Base-by-base conservation (phyloP, 2,329 filamentous ascomycete species). In the Aspergillus sp. region DNA sequence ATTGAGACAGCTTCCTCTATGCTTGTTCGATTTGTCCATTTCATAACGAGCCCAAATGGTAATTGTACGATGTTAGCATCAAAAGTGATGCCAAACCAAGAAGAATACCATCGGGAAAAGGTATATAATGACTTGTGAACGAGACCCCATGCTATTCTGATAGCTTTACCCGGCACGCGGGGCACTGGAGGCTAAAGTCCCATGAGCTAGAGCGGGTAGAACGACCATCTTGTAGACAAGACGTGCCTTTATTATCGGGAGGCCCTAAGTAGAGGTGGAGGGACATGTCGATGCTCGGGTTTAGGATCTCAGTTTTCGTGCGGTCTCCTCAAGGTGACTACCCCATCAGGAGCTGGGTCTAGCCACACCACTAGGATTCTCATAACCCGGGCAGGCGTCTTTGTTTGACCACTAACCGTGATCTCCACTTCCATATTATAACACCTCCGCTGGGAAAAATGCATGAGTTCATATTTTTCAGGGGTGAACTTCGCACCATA, bases 31-130 rank as follows among this genome's bases (percentile, higher is more conserved):
- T 69, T 62, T 9, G 61, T 66, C 63, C 65, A 69, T 59, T 72
- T 70, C 47, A 70, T 48, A 10, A 71, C 49, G 5, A 71, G 59
- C 3, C 65, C 69, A 52, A 72, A 70, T n/a, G 65, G 68, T 5
- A 70, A 58, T 44, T 65, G 52, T 3, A 61, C 49, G 39, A 69
- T 62, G n/a, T 62, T 52, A 23, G 54, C 51, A 41, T 64, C 43
- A 35, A 58, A 64, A 4, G 25, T 15, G 41, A 64, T 54, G 7
- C 45, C 45, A 27, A 62, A 53, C 57, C 58, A 67, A 30, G 22
- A 49, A 44, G 60, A 67, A 46, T 69, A 71, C 44, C 54, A 53
- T 35, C 45, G 9, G 2, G 66, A 70, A 30, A 70, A 60, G 17
- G 51, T 41, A 46, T 49, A 56, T 12, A 71, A 49, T 3, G 43